Evolutionary conservation across 345 rosid species (phyloP).

Genomic region (Eucalyptus sp.): DNA sequence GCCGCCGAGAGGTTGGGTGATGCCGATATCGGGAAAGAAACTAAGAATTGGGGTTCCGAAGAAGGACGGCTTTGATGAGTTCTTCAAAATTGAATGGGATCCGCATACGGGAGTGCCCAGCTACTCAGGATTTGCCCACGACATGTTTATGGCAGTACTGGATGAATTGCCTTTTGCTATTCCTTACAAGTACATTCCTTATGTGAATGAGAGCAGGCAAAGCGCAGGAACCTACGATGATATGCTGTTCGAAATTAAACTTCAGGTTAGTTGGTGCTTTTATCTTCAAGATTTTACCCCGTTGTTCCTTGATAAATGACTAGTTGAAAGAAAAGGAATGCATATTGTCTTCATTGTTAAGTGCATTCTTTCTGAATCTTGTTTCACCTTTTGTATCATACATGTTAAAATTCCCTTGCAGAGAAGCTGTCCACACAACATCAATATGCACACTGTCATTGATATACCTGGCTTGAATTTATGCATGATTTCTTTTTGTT

Average conservation of each 20-base stretch:
- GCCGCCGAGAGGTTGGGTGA: constrained; percentile 6
- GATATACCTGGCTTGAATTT: neutral
- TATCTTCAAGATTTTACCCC: neutral
- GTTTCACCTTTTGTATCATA: neutral
- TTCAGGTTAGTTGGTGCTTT: neutral
- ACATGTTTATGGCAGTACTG: neutral
- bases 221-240: neutral
- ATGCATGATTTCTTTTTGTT: neutral
- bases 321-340: neutral
- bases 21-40: constrained; percentile 1
- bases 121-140: constrained; percentile 4
- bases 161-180: neutral
- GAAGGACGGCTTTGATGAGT: neutral
- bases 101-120: neutral
- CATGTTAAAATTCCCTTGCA: neutral
- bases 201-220: neutral
- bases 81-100: constrained; percentile 2
- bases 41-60: constrained; percentile 4
- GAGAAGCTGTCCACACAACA: neutral
- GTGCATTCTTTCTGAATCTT: neutral
- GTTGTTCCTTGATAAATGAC: neutral
- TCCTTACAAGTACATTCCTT: neutral
- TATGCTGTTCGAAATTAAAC: neutral
- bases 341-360: neutral
- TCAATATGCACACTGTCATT: neutral